Evolutionary conservation across 208 protist species (phyloP), one percentile per base, ranked within the genome.

Genomic region (Crithidia expoeki): DNA sequence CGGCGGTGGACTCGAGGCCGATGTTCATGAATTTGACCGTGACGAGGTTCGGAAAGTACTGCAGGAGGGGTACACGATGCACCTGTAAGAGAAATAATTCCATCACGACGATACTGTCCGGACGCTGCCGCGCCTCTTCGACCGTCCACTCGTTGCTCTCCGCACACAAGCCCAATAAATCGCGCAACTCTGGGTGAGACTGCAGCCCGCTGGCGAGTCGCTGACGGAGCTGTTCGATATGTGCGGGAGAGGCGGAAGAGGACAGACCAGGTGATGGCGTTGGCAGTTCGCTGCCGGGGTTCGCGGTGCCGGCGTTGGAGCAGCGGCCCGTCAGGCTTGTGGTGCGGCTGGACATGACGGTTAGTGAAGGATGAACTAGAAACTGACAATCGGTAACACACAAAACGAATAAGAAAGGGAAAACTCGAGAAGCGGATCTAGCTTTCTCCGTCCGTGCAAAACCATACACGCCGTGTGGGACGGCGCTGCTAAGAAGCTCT

Each of bases 21-120:
- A 94, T 76, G 70, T 89, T 83, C 67, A 96, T 86, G 34, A 94
- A 62, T 73, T 94, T 90, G 21, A 98, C 69, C 17, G 81, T 80
- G 14, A 79, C 84, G 23, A 98, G 58, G 52, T 86, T 84, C 10
- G 87, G 87, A 64, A 97, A 98, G 28, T 83, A 74, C 7, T 63
- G 65, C 25, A 96, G 14, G 28, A 89, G 75, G 14, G 84, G 81
- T 11, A 98, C 40, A 10, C 76, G 68, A 2, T 86, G 79, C 4
- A 94, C 69, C 16, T 82, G 83, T 25, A 94, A 61, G 27, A 98
- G 85, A 64, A 98, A 98, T 14, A 97, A 56, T 58, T 98, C 90
- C 60, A 97, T 51, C 10, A 25, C 53, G n/a, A 74, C 81, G 19
- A 97, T 71, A 14, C 76, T 66, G 71, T 95, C 79, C 33, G 85